Percentiles rank a stretch among this genome's conserved stretches.
These are phyloP conservation scores for Aspergillus ellipticus DNA, from an alignment of 495 filamentous ascomycete genomes.

Conservation along the genomic window DNA sequence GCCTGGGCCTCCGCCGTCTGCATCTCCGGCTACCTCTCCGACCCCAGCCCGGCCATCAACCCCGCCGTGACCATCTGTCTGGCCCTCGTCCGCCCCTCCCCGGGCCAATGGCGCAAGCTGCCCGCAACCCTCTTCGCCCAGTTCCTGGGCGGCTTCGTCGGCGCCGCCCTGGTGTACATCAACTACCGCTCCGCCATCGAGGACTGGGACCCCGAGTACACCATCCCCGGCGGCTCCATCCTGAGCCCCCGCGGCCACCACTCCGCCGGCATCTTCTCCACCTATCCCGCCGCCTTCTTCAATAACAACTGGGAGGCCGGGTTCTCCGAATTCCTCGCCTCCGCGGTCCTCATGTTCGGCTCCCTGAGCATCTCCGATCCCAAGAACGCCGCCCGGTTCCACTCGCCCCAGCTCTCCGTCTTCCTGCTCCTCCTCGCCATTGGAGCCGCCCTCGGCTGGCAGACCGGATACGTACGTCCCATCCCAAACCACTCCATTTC, in stretches of 20 bases:
- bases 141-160: conserved; percentile 33
- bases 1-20: conserved; percentile 34
- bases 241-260: conserved; percentile 32
- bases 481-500: too few relatives aligned
- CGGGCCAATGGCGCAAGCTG: conserved; percentile 27
- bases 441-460: conserved; percentile 33
- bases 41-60: conserved; percentile 32
- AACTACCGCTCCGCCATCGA: conserved; percentile 35
- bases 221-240: conserved; percentile 35
- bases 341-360: conserved; percentile 34
- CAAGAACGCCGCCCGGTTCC: conserved; percentile 24
- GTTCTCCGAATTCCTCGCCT: conserved; percentile 30
- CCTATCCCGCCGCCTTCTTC: conserved; percentile 27
- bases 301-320: conserved; percentile 34
- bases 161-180: conserved; percentile 32
- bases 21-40: conserved; percentile 26
- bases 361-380: conserved; percentile 27
- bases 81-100: conserved; percentile 30
- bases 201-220: conserved; percentile 36
- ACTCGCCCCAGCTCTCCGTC: conserved; percentile 26
- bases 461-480: conserved; percentile 35
- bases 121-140: conserved; percentile 30
- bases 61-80: conserved; percentile 27
- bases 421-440: conserved; percentile 32
- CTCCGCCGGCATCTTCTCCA: conserved; percentile 34